Conservation (phyloP, 2,329 filamentous ascomycete genomes). For the Beauveria sp. region DNA sequence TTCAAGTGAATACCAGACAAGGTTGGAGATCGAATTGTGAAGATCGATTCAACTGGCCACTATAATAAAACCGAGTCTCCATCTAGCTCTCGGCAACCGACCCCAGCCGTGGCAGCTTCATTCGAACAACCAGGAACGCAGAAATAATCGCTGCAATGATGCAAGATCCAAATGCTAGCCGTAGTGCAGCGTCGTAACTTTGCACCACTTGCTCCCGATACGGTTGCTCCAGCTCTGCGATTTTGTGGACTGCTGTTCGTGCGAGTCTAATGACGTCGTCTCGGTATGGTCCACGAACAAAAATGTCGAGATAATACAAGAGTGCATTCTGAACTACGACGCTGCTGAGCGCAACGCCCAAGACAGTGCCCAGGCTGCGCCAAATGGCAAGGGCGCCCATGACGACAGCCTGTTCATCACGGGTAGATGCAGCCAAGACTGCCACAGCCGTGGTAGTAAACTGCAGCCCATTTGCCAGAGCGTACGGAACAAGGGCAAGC, state of each 20-base stretch:
- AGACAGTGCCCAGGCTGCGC: slow-evolving; percentile 62
- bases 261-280: slow-evolving; percentile 44
- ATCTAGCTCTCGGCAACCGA: neutral
- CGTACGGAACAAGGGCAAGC: slow-evolving; percentile 46
- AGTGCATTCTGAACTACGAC: slow-evolving; percentile 68
- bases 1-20: neutral
- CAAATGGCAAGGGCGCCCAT: slow-evolving; percentile 67
- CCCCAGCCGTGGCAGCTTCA: slow-evolving; percentile 47
- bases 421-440: slow-evolving; percentile 50
- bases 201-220: slow-evolving; percentile 47
- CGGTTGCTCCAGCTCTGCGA: slow-evolving; percentile 33
- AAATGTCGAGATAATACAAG: slow-evolving; percentile 47
- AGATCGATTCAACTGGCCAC: neutral
- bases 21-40: neutral
- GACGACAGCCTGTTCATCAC: slow-evolving; percentile 58
- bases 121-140: slow-evolving; percentile 38
- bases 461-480: slow-evolving; percentile 54
- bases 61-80: neutral
- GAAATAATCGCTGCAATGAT: slow-evolving; percentile 39
- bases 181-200: slow-evolving; percentile 45
- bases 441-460: slow-evolving; percentile 59
- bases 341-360: slow-evolving; percentile 65
- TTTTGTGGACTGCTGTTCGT: slow-evolving; percentile 46
- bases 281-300: slow-evolving; percentile 53
- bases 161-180: slow-evolving; percentile 38